These are phyloP conservation scores for Cladosporium colombiae DNA, from an alignment of 2,329 filamentous ascomycete genomes.

Conservation along the genomic window DNA sequence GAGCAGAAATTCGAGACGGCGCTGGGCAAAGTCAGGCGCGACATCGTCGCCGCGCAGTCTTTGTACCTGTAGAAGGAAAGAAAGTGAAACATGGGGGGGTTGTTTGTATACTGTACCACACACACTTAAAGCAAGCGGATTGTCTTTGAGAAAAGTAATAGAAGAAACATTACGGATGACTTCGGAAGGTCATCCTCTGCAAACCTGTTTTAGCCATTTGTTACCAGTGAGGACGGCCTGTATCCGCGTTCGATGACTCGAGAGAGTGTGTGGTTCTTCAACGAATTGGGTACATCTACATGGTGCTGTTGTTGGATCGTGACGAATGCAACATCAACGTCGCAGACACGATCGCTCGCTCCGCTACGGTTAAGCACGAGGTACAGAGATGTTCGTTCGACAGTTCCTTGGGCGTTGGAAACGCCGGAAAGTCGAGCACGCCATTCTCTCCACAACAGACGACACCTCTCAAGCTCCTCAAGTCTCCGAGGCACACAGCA, in stretches of 20 bases:
- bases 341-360: not conserved
- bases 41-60: slow-evolving; percentile 93
- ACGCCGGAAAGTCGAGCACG: not conserved
- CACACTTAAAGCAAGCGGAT: not conserved
- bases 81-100: not conserved
- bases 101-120: not conserved
- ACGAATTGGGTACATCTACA: not conserved
- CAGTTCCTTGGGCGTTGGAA: not conserved
- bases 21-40: slow-evolving; percentile 80
- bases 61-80: slow-evolving; percentile 70
- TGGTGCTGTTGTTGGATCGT: not conserved
- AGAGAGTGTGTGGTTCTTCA: not conserved
- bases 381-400: not conserved
- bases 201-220: not conserved
- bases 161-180: not conserved
- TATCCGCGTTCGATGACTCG: not conserved
- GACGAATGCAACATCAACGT: not conserved
- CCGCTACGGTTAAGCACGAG: not conserved
- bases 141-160: not conserved
- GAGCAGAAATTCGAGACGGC: slow-evolving; percentile 89
- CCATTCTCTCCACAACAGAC: not conserved
- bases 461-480: not conserved
- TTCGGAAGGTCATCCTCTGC: not conserved
- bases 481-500: not conserved
- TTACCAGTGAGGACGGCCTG: not conserved